phyloP scores from a whole-genome alignment of 768 basidiomycete genomes.

The Leccinum sublutescens region DNA sequence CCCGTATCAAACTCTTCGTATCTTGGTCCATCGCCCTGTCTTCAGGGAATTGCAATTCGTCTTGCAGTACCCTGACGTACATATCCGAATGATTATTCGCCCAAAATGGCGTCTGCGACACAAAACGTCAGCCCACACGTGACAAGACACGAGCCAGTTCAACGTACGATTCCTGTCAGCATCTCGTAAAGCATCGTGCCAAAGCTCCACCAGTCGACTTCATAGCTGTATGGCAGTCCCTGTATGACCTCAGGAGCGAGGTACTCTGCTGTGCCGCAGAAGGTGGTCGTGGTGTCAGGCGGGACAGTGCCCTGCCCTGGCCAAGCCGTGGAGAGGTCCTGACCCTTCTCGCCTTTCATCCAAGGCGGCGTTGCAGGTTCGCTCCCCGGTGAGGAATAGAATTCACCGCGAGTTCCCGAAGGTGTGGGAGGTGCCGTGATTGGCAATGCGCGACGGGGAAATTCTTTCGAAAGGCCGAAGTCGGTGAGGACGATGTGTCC shows the following conservation, averaged over 20 bases:
- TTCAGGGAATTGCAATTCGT: slow-evolving; percentile 86
- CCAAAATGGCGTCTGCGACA: slow-evolving; percentile 81
- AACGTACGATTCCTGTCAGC: slow-evolving; percentile 85
- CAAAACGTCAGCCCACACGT: slow-evolving; percentile 16
- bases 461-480: slow-evolving; percentile 94
- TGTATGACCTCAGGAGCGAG: slow-evolving; percentile 96
- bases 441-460: slow-evolving; percentile 53
- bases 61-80: slow-evolving; percentile 91
- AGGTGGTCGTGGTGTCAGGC: slow-evolving; percentile 75
- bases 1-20: slow-evolving; percentile 93
- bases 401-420: slow-evolving; percentile 49
- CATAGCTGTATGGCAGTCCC: slow-evolving; percentile 85
- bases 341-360: slow-evolving; percentile 66
- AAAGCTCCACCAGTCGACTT: slow-evolving; percentile 98
- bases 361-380: slow-evolving; percentile 64
- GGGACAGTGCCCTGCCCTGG: slow-evolving; percentile 48
- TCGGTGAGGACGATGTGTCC: slow-evolving; percentile 98
- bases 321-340: slow-evolving; percentile 57
- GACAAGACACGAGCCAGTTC: slow-evolving; percentile 6
- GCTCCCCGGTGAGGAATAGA: slow-evolving; percentile 44
- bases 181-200: slow-evolving; percentile 98
- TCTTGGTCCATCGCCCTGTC: slow-evolving; percentile 92
- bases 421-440: slow-evolving; percentile 59
- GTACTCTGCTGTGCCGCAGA: slow-evolving; percentile 96
- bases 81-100: slow-evolving; percentile 92